Percentiles rank a stretch among this genome's conserved stretches.
phyloP scores from a whole-genome alignment of 176 grass and related monocot genomes.

The Triticum aestivum region IWGSC_CS_RefSeq_v2.1 NC_057797.1:59390546-59391045 shows the following conservation, averaged over 20 bases:
- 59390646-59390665: constrained; percentile 26
- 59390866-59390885: constrained; percentile 30
- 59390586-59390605: constrained; percentile 24
- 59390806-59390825: constrained; percentile 27
- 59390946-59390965: not conserved
- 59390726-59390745: not conserved
- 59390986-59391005: no score
- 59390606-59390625: not conserved
- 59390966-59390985: not conserved
- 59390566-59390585: not conserved
- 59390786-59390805: constrained; percentile 17
- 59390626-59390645: not conserved
- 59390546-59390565: constrained; percentile 48
- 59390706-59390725: constrained; percentile 26
- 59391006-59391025: no score
- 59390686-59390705: not conserved
- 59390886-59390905: constrained; percentile 30
- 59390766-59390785: not conserved
- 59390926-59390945: not conserved
- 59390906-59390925: constrained; percentile 2
- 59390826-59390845: not conserved
- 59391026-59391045: no score
- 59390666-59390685: not conserved
- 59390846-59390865: not conserved
- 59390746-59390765: not conserved